phyloP scores from a whole-genome alignment of 1,284 basidiomycete genomes.

The Heterobasidion annosum region DNA sequence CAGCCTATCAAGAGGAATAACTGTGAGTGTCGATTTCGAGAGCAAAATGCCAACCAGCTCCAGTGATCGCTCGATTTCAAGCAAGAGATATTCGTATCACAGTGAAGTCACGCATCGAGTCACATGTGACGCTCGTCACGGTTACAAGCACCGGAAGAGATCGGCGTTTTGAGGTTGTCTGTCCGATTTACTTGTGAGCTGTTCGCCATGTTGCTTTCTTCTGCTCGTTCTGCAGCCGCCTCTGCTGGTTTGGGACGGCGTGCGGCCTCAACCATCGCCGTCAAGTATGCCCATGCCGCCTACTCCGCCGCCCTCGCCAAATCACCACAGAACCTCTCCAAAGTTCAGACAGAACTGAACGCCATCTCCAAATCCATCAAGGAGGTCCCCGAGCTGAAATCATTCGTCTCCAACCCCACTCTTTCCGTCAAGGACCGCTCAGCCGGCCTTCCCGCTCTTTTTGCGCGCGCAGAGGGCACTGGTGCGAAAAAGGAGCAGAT shows the following conservation, averaged over 20 bases:
- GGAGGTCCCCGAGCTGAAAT: conserved; percentile 50
- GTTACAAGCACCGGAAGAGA: background rate
- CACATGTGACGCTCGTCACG: background rate
- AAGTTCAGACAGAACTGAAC: conserved; percentile 79
- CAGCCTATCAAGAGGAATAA: no score
- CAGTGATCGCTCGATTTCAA: no score
- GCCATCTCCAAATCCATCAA: conserved; percentile 61
- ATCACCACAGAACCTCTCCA: conserved; percentile 70
- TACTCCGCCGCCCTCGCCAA: conserved; percentile 89
- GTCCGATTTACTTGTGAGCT: background rate
- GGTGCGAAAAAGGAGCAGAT: conserved; percentile 62
- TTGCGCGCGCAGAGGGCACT: conserved; percentile 46
- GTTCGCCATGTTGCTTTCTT: conserved; percentile 12
- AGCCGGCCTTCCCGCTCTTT: conserved; percentile 62
- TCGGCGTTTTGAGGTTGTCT: background rate
- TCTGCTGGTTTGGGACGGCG: conserved; percentile 43
- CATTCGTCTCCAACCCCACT: conserved; percentile 85
- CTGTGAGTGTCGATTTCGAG: no score
- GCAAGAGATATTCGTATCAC: no score
- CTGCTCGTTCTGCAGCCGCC: conserved; percentile 9
- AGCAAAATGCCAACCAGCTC: no score
- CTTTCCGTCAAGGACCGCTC: conserved; percentile 74
- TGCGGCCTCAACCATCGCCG: conserved; percentile 63
- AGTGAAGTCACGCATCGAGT: background rate
- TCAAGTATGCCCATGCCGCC: conserved; percentile 93